Percentiles rank a stretch among this genome's conserved stretches.
Conservation (phyloP, 345 rosid species). For the Eucalyptus paniculata region DNA sequence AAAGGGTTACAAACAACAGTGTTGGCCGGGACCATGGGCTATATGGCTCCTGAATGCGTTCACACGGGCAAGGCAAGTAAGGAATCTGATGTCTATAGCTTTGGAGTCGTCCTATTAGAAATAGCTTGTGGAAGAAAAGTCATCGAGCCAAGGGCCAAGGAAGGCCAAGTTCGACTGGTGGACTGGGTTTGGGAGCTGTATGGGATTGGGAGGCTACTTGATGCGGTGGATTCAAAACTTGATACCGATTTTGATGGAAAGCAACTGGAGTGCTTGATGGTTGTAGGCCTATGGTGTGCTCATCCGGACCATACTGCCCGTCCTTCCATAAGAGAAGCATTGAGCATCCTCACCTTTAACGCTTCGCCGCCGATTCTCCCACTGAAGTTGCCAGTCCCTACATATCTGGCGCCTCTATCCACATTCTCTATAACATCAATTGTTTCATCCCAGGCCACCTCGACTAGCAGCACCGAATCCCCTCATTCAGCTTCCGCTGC, state of each 20-base stretch:
- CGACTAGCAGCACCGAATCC: background rate
- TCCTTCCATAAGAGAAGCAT: background rate
- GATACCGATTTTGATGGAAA: background rate
- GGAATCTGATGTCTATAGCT: background rate
- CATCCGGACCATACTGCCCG: background rate
- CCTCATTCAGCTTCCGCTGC: background rate
- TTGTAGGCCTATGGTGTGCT: background rate
- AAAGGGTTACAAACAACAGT: background rate
- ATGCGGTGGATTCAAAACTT: background rate
- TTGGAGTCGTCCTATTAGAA: background rate
- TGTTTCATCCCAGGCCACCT: background rate
- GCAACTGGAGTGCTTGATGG: background rate
- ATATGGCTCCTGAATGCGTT: background rate
- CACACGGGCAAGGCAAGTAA: background rate
- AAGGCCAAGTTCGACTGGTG: background rate
- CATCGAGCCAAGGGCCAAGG: background rate
- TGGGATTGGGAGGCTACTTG: background rate
- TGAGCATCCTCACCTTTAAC: background rate
- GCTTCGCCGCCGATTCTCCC: background rate
- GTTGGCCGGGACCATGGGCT: background rate
- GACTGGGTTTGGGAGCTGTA: background rate
- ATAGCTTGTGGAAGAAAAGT: background rate
- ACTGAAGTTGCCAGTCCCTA: background rate
- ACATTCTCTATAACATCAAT: background rate
- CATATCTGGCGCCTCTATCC: accelerated